Conservation (phyloP, 2,329 filamentous ascomycete species). For the Microthyrium microscopicum region DNA sequence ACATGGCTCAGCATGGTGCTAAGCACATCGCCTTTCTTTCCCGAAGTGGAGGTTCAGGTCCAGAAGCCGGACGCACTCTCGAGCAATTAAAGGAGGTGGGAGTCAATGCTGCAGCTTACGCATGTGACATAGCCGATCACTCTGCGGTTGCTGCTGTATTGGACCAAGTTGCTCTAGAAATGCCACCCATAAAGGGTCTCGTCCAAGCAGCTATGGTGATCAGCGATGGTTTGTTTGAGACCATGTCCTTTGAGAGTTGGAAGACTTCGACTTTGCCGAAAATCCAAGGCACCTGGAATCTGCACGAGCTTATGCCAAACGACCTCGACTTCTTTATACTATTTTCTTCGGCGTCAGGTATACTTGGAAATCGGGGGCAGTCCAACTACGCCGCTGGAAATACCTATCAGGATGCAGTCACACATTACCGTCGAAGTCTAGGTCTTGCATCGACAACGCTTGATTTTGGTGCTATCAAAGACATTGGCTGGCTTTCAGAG, state of each 20-base stretch:
- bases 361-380: constrained; percentile 11
- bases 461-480: constrained; percentile 5
- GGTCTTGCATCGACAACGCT: constrained; percentile 9
- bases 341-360: constrained; percentile 10
- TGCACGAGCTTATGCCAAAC: constrained; percentile 11
- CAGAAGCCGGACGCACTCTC: neutral
- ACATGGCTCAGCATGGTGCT: constrained; percentile 15
- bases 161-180: neutral
- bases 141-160: neutral
- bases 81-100: constrained; percentile 3
- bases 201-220: constrained; percentile 32
- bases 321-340: constrained; percentile 16
- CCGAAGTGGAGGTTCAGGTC: constrained; percentile 3
- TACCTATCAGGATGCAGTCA: constrained; percentile 17
- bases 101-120: constrained; percentile 4
- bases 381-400: constrained; percentile 16
- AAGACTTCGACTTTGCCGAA: constrained; percentile 12
- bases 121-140: constrained; percentile 7
- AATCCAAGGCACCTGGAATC: constrained; percentile 14
- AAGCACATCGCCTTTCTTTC: constrained; percentile 14
- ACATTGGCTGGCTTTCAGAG: constrained; percentile 2
- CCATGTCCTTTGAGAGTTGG: constrained; percentile 8
- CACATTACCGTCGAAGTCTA: constrained; percentile 11
- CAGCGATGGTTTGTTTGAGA: constrained; percentile 9
- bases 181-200: constrained; percentile 23